phyloP scores from a whole-genome alignment of 1,284 basidiomycete species.

The Laetiporus sulphureus region DNA sequence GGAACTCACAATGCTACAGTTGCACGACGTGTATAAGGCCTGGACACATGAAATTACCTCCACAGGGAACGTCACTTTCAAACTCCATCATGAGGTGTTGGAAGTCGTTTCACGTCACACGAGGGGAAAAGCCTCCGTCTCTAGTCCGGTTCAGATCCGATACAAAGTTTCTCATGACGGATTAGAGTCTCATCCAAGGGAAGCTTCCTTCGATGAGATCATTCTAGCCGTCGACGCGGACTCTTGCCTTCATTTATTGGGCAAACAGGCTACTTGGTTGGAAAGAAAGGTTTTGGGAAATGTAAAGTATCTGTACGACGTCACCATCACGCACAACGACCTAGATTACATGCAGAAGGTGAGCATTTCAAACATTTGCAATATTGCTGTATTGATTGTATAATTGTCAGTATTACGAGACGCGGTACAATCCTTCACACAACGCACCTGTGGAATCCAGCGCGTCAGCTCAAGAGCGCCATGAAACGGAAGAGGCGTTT shows the following conservation, averaged over 20 bases:
- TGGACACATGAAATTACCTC: slow-evolving; percentile 39
- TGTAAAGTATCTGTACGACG: slow-evolving; percentile 50
- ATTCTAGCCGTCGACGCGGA: slow-evolving; percentile 57
- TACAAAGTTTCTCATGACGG: slow-evolving; percentile 14
- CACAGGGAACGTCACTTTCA: slow-evolving; percentile 36
- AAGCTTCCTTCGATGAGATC: slow-evolving; percentile 56
- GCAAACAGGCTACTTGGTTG: slow-evolving; percentile 45
- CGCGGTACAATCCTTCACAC: slow-evolving; percentile 34
- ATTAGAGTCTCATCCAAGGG: slow-evolving; percentile 20
- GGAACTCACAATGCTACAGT: slow-evolving; percentile 14
- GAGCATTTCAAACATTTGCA: background rate
- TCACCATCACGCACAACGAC: slow-evolving; percentile 55
- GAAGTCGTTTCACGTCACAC: slow-evolving; percentile 26
- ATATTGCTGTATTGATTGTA: background rate
- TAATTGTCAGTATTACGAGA: slow-evolving; percentile 37
- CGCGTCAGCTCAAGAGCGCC: slow-evolving; percentile 26
- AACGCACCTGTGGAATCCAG: slow-evolving; percentile 30
- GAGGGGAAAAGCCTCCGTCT: slow-evolving; percentile 9
- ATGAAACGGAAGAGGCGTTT: slow-evolving; percentile 34
- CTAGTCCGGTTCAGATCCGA: slow-evolving; percentile 22
- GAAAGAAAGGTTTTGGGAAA: slow-evolving; percentile 55
- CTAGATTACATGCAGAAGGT: slow-evolving; percentile 49
- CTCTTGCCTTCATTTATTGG: slow-evolving; percentile 48
- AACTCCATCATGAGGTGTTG: slow-evolving; percentile 36
- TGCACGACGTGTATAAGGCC: slow-evolving; percentile 39